Percentiles rank a stretch among this genome's conserved stretches.
These are phyloP conservation scores for Colletotrichum sp. DNA, from an alignment of 2,329 filamentous ascomycete genomes.

Conservation along the genomic window DNA sequence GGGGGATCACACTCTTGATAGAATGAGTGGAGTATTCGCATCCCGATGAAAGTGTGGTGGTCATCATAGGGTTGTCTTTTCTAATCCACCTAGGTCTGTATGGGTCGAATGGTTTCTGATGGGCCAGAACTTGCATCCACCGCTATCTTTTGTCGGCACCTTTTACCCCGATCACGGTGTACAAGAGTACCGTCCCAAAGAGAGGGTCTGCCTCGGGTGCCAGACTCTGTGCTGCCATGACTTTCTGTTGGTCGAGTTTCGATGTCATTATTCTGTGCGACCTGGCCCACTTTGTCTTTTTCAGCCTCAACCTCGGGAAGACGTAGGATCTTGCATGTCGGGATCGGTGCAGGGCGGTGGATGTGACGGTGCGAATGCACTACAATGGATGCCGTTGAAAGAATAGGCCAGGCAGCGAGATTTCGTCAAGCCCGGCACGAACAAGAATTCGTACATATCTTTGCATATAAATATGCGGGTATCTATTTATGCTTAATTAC, in stretches of 20 bases:
- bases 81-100: no score
- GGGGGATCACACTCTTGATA: not conserved
- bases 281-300: not conserved
- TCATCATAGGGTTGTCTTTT: not conserved
- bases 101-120: not conserved
- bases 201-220: not conserved
- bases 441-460: not conserved
- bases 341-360: not conserved
- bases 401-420: not conserved
- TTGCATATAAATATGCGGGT: not conserved
- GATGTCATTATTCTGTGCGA: not conserved
- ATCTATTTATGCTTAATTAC: not conserved
- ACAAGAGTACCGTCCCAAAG: not conserved
- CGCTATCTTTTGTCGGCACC: not conserved
- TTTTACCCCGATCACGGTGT: not conserved
- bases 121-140: not conserved
- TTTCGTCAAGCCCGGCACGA: accelerated
- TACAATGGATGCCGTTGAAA: not conserved
- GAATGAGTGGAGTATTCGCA: not conserved
- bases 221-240: not conserved
- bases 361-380: not conserved
- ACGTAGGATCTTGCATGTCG: not conserved
- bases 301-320: not conserved
- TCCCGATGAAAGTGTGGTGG: not conserved
- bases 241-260: not conserved